Evolutionary conservation across 2,329 filamentous ascomycete species (phyloP).

Genomic region (Fusarium sp.): DNA sequence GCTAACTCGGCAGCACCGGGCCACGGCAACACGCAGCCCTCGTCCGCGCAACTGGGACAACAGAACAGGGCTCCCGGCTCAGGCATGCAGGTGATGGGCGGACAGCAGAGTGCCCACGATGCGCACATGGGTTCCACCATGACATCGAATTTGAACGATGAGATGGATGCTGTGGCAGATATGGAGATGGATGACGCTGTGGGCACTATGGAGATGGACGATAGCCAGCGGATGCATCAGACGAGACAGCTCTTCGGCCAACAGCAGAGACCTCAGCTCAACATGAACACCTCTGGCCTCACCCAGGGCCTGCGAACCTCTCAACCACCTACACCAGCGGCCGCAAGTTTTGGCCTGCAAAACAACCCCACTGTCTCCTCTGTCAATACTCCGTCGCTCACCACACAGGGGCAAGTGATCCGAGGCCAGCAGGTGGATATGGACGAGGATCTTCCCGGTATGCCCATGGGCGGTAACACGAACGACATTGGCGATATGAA

Average conservation of each 20-base stretch:
- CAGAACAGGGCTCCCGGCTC: slow-evolving; percentile 44
- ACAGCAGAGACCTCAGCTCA: slow-evolving; percentile 72
- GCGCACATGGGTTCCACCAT: slow-evolving; percentile 56
- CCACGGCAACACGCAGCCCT: slow-evolving; percentile 43
- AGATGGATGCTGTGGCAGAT: slow-evolving; percentile 86
- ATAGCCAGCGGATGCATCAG: slow-evolving; percentile 71
- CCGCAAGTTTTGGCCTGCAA: slow-evolving; percentile 78
- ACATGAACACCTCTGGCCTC: slow-evolving; percentile 78
- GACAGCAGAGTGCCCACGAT: slow-evolving; percentile 44
- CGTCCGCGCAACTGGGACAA: slow-evolving; percentile 47
- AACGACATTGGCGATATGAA: slow-evolving; percentile 60
- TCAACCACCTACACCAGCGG: slow-evolving; percentile 83
- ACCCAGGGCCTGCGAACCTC: slow-evolving; percentile 83
- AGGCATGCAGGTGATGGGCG: slow-evolving; percentile 54
- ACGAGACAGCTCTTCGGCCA: slow-evolving; percentile 73
- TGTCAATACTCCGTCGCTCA: slow-evolving; percentile 92
- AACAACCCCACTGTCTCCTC: slow-evolving; percentile 97
- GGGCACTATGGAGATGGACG: slow-evolving; percentile 69
- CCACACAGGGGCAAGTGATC: slow-evolving; percentile 74
- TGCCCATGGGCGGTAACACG: slow-evolving; percentile 66
- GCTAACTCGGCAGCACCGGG: slow-evolving; percentile 45
- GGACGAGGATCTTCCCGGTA: slow-evolving; percentile 74
- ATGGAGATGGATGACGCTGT: slow-evolving; percentile 96
- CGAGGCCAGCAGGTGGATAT: slow-evolving; percentile 68
- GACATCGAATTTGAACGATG: slow-evolving; percentile 55